Percentiles rank a stretch among this genome's conserved stretches.
Conservation (phyloP, 768 basidiomycete species). For the Pisolithus microcarpus region DNA sequence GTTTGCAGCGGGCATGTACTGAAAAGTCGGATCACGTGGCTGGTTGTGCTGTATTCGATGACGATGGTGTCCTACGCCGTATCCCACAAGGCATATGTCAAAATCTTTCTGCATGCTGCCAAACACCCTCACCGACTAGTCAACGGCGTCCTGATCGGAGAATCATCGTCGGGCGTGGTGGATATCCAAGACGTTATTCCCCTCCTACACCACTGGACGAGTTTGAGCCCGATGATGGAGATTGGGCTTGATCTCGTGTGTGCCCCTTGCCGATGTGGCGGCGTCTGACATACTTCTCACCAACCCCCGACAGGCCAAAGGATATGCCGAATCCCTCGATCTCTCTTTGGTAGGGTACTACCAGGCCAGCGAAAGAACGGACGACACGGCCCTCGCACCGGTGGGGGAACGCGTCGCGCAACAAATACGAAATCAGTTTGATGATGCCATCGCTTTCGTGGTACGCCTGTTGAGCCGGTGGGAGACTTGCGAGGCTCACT, state of each 20-base stretch:
- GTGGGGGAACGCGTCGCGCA: constrained; percentile 59
- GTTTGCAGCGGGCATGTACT: too few relatives aligned
- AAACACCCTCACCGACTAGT: constrained; percentile 72
- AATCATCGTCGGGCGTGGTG: constrained; percentile 32
- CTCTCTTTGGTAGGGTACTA: constrained; percentile 66
- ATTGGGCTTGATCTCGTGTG: constrained; percentile 71
- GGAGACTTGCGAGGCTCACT: constrained; percentile 5
- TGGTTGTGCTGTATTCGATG: background rate
- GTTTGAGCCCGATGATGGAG: constrained; percentile 80
- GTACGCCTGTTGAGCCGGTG: constrained; percentile 32
- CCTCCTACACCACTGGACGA: constrained; percentile 80
- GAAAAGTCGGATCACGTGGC: background rate
- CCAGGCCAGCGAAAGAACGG: constrained; percentile 60
- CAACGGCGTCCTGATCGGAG: constrained; percentile 73
- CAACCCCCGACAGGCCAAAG: constrained; percentile 38
- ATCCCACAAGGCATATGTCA: constrained; percentile 58
- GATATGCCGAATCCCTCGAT: constrained; percentile 48
- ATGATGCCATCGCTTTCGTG: constrained; percentile 61
- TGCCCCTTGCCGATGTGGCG: constrained; percentile 2
- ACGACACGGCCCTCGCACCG: constrained; percentile 53
- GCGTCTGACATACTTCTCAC: background rate
- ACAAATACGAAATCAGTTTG: constrained; percentile 47
- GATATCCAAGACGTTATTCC: constrained; percentile 62
- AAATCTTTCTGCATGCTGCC: constrained; percentile 71
- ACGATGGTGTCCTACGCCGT: constrained; percentile 43